Conservation (phyloP, 331 rosid genomes). For the Rhamnella rubrinervis region DNA sequence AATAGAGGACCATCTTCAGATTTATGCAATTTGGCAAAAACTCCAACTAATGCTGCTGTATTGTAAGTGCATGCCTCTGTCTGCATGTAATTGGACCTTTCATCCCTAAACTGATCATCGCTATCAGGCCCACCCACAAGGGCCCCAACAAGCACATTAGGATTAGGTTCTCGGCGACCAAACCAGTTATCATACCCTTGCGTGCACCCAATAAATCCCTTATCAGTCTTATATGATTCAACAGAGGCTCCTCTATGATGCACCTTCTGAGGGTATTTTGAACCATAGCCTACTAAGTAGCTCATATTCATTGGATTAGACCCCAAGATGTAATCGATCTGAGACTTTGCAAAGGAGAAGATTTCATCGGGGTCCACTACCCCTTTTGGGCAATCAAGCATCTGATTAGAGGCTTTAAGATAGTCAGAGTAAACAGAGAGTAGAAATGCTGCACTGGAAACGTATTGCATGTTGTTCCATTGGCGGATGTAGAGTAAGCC, state of each 20-base stretch:
- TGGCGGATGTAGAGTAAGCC: constrained; percentile 72
- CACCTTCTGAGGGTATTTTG: constrained; percentile 44
- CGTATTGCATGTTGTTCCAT: constrained; percentile 89
- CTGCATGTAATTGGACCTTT: constrained; percentile 60
- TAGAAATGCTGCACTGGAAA: constrained; percentile 62
- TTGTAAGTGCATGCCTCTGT: constrained; percentile 90
- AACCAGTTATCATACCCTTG: constrained; percentile 76
- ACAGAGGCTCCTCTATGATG: constrained; percentile 90
- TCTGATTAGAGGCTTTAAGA: constrained; percentile 44
- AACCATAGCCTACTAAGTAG: constrained; percentile 65
- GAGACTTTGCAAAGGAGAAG: constrained; percentile 59
- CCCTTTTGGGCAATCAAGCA: constrained; percentile 37
- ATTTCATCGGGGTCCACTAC: constrained; percentile 40
- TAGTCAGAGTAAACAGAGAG: constrained; percentile 58
- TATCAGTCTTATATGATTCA: constrained; percentile 41
- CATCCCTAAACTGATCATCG: constrained; percentile 52
- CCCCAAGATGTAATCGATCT: constrained; percentile 76
- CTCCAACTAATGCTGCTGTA: constrained; percentile 68
- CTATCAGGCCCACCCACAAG: constrained; percentile 78
- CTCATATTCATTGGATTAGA: constrained; percentile 66
- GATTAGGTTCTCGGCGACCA: constrained; percentile 47
- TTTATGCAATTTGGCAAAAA: constrained; percentile 55
- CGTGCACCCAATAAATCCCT: constrained; percentile 73
- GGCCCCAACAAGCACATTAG: constrained; percentile 62
- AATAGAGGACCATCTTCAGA: background rate